phyloP scores from a whole-genome alignment of 1,139 yeast genomes.

The Tardiomyces digboiensis region DNA sequence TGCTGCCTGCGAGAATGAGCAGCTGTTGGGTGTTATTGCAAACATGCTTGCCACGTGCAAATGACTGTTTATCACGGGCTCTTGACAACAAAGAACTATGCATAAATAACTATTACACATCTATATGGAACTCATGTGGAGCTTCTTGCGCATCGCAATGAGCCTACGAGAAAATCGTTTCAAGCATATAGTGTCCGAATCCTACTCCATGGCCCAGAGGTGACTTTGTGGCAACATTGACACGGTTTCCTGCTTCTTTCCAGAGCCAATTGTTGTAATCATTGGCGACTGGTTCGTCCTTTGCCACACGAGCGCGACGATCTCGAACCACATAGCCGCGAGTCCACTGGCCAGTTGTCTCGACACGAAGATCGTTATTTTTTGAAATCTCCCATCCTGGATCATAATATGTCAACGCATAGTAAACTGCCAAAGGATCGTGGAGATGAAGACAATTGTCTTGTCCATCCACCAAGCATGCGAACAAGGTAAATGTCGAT shows the following conservation, averaged over 20 bases:
- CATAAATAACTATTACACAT: too few species aligned
- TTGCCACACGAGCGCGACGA: slow-evolving; percentile 21
- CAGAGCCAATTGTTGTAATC: slow-evolving; percentile 16
- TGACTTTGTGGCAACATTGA: slow-evolving; percentile 10
- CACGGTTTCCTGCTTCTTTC: slow-evolving; percentile 13
- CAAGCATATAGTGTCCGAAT: slow-evolving; percentile 7
- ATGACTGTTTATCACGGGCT: too few species aligned
- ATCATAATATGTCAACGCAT: slow-evolving; percentile 14
- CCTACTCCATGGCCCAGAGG: slow-evolving; percentile 8
- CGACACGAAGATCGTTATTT: slow-evolving; percentile 30
- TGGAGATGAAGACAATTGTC: slow-evolving; percentile 23
- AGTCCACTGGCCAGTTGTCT: slow-evolving; percentile 29
- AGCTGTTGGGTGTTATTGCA: slow-evolving; percentile 74
- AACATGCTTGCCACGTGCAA: slow-evolving; percentile 84
- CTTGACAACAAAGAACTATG: too few species aligned
- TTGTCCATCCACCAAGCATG: slow-evolving; percentile 9
- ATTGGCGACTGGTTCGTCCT: slow-evolving; percentile 7
- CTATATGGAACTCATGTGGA: too few species aligned
- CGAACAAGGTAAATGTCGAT: slow-evolving; percentile 16
- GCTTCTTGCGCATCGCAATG: too few species aligned
- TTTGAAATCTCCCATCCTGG: slow-evolving; percentile 21
- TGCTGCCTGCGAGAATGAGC: slow-evolving; percentile 98
- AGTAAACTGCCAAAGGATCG: slow-evolving; percentile 33
- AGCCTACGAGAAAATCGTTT: too few species aligned
- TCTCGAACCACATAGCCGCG: slow-evolving; percentile 30